Conservation (phyloP, 2,329 filamentous ascomycete genomes). For the Emericellopsis atlantica region DNA sequence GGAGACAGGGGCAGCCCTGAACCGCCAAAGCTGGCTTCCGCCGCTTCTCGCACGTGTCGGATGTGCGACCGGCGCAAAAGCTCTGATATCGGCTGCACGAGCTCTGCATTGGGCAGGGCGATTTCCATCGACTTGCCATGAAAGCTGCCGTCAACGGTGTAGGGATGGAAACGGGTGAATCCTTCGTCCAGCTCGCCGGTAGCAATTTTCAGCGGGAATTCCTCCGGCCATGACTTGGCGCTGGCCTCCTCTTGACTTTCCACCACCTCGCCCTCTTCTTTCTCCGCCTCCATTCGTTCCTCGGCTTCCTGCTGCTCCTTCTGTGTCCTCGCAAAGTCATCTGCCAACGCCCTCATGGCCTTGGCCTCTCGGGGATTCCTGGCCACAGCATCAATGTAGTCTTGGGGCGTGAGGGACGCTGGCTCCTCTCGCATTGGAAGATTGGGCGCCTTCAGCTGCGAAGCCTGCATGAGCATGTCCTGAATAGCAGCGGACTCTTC, state of each 20-base stretch:
- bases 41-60: constrained; percentile 62
- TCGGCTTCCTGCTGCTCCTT: constrained; percentile 19
- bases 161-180: constrained; percentile 51
- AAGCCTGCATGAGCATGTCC: neutral
- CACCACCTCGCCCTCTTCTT: constrained; percentile 12
- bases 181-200: constrained; percentile 20
- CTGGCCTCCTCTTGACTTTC: constrained; percentile 1
- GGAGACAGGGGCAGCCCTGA: constrained; percentile 45
- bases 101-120: constrained; percentile 54
- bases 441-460: neutral
- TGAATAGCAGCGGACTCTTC: constrained; percentile 2
- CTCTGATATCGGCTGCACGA: constrained; percentile 57
- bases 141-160: constrained; percentile 64
- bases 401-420: constrained; percentile 8
- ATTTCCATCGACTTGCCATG: constrained; percentile 62
- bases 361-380: constrained; percentile 42
- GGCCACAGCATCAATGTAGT: constrained; percentile 34
- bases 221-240: constrained; percentile 3
- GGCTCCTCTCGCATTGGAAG: neutral
- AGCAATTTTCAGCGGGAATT: constrained; percentile 10
- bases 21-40: constrained; percentile 67
- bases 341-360: constrained; percentile 40
- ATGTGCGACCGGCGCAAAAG: constrained; percentile 57
- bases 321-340: constrained; percentile 38
- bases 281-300: constrained; percentile 14